Conservation (phyloP, 2,329 filamentous ascomycete genomes). For the Apiospora saccharicola region DNA sequence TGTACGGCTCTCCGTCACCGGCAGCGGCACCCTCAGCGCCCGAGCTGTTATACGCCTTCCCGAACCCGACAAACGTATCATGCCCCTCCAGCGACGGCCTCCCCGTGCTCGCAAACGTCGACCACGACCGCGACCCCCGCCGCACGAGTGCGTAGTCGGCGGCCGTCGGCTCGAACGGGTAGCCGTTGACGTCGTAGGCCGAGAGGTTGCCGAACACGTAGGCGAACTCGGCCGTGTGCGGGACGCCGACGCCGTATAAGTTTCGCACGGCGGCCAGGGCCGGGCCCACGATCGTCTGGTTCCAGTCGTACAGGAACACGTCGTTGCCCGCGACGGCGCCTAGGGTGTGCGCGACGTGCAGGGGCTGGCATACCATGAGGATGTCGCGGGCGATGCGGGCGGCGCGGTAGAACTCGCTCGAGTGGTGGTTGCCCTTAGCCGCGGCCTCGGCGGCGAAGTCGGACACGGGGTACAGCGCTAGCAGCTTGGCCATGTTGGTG, state of each 20-base stretch:
- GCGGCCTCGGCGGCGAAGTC: slow-evolving; percentile 51
- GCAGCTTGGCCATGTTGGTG: slow-evolving; percentile 47
- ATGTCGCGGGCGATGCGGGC: slow-evolving; percentile 60
- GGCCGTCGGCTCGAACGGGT: slow-evolving; percentile 45
- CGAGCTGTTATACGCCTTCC: slow-evolving; percentile 40
- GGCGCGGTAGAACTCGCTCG: slow-evolving; percentile 57
- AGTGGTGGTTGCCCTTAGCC: slow-evolving; percentile 43
- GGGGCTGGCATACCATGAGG: slow-evolving; percentile 56
- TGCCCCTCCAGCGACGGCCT: slow-evolving; percentile 40
- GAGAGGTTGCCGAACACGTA: slow-evolving; percentile 58
- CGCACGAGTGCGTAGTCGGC: slow-evolving; percentile 50
- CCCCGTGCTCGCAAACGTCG: slow-evolving; percentile 52
- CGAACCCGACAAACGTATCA: slow-evolving; percentile 52
- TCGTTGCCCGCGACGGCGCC: slow-evolving; percentile 46
- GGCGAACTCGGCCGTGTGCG: slow-evolving; percentile 61
- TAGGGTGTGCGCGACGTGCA: slow-evolving; percentile 48
- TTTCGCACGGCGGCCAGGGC: slow-evolving; percentile 46
- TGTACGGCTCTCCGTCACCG: slow-evolving; percentile 34
- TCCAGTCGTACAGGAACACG: slow-evolving; percentile 60
- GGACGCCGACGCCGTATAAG: slow-evolving; percentile 50
- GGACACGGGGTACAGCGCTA: slow-evolving; percentile 56
- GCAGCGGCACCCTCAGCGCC: slow-evolving; percentile 29
- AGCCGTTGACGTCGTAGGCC: slow-evolving; percentile 48
- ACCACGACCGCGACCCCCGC: slow-evolving; percentile 55
- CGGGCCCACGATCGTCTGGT: slow-evolving; percentile 60